These are phyloP conservation scores for Xylariomycetidae sp. DNA, from an alignment of 2,329 filamentous ascomycete species.

Conservation along the genomic window DNA sequence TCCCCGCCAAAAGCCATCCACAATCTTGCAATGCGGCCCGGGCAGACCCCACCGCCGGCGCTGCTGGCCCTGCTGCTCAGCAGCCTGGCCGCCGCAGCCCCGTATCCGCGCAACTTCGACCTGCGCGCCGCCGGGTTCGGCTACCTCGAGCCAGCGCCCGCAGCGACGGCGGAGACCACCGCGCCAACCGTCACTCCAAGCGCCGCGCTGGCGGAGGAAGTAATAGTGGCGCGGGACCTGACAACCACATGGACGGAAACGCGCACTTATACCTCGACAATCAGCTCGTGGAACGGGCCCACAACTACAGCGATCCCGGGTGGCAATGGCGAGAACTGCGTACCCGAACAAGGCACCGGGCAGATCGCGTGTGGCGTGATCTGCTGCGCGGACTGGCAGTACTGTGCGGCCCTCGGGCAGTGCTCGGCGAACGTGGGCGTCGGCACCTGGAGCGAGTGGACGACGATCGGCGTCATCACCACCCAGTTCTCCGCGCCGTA, in stretches of 20 bases:
- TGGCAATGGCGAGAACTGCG: conserved; percentile 38
- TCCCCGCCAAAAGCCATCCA: conserved; percentile 6
- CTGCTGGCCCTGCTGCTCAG: conserved; percentile 35
- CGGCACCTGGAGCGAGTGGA: conserved; percentile 33
- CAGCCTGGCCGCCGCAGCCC: conserved; percentile 34
- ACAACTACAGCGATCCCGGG: conserved; percentile 33
- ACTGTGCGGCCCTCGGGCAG: conserved; percentile 51
- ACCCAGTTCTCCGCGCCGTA: conserved; percentile 48
- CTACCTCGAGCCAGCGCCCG: conserved; percentile 43
- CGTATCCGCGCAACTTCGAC: conserved; percentile 45
- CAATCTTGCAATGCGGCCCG: conserved; percentile 34
- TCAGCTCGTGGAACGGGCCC: conserved; percentile 43
- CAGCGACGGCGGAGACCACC: no score
- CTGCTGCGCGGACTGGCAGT: conserved; percentile 66
- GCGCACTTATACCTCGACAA: conserved; percentile 53
- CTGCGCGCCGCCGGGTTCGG: conserved; percentile 43
- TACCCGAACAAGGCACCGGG: conserved; percentile 40
- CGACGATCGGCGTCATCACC: conserved; percentile 43
- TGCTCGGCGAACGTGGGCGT: conserved; percentile 51
- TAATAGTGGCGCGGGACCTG: conserved; percentile 28
- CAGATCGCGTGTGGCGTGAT: conserved; percentile 60
- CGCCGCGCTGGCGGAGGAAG: conserved; percentile 8
- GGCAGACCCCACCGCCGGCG: conserved; percentile 18
- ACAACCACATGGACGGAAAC: conserved; percentile 58
- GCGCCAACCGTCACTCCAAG: background rate